Conservation (phyloP, 1,284 basidiomycete species). For the Pseudozyma sp. region DNA sequence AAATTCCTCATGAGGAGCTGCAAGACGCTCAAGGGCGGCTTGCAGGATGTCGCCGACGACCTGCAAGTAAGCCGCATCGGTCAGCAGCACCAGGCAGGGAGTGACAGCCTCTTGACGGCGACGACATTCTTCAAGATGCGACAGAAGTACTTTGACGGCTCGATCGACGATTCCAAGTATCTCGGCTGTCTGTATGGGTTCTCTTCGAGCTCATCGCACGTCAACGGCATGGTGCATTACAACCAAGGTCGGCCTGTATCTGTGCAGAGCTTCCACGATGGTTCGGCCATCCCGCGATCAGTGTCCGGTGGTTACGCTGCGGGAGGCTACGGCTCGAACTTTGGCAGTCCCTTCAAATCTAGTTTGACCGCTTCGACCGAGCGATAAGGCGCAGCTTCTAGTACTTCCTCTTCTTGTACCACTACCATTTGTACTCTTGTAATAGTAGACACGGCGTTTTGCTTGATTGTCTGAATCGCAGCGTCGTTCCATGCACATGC, state of each 20-base stretch:
- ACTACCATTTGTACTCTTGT: conserved; percentile 23
- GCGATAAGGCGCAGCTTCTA: conserved; percentile 18
- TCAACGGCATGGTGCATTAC: conserved; percentile 53
- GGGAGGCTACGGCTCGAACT: conserved; percentile 39
- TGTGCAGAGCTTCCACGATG: conserved; percentile 51
- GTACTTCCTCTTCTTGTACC: conserved; percentile 16
- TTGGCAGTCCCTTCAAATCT: conserved; percentile 49
- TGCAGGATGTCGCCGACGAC: conserved; percentile 96
- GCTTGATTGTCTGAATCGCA: conserved; percentile 2
- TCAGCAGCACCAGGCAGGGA: conserved; percentile 93
- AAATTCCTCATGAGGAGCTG: conserved; percentile 92
- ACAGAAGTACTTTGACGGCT: conserved; percentile 86
- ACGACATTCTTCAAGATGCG: conserved; percentile 96
- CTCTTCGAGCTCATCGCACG: conserved; percentile 54
- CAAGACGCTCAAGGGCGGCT: conserved; percentile 89
- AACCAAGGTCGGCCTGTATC: conserved; percentile 43
- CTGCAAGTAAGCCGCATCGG: conserved; percentile 89
- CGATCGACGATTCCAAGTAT: conserved; percentile 74
- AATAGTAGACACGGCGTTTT: conserved; percentile 31
- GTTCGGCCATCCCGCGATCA: conserved; percentile 38
- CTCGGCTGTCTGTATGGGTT: conserved; percentile 66
- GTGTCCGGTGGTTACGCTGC: conserved; percentile 42
- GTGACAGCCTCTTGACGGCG: conserved; percentile 91
- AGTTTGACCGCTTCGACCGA: conserved; percentile 34
- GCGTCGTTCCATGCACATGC: conserved; percentile 9